Evolutionary conservation across 805 yeast species (phyloP), one percentile per base, ranked within the genome.

Genomic region (Nakazawaea sp.): DNA sequence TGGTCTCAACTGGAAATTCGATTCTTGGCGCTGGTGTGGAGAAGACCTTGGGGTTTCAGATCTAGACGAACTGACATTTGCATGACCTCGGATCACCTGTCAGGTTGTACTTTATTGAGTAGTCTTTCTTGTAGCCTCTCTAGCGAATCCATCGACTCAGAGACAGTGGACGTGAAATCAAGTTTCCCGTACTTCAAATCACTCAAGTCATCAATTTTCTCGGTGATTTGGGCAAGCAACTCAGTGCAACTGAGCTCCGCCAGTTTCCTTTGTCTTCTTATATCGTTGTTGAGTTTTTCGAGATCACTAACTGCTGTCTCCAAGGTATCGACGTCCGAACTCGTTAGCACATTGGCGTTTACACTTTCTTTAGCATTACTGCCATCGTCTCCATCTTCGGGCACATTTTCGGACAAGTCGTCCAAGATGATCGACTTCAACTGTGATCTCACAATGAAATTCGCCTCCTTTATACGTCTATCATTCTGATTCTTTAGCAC

Each of bases 1-100:
- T 43, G 74, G 78, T 5, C 63, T 92, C 42, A 92, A 92, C 54
- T 92, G 97, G 76, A 84, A 79, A 27, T 92, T 78, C 51, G 94
- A 88, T 42, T 82, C 77, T 1, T 87, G 89, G 77, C 72, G 68
- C 48, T 82, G 88, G 87, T 43, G 72, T 5, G 77, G 74, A 1
- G 64, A 58, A 21, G 43, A 39, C n/a, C 30, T 35, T 15, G 40
- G 28, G 8, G 40, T 41, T 7, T 37, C 32, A n/a, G 36, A 32
- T 10, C 15, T 30, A 9, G 24, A 10, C 16, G 24, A 30, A 5
- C 19, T 5, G 8, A 11, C 19, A 17, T 8, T n/a, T 38, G 19
- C 33, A 23, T 23, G 10, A 30, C 18, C 5, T 19, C 35, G 13
- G 8, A 3, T 26, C 16, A 8, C n/a, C n/a, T n/a, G n/a, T n/a